Percentiles rank a stretch among this genome's conserved stretches.
phyloP scores from a whole-genome alignment of 2,329 filamentous ascomycete species.

The Alternaria solani region DNA sequence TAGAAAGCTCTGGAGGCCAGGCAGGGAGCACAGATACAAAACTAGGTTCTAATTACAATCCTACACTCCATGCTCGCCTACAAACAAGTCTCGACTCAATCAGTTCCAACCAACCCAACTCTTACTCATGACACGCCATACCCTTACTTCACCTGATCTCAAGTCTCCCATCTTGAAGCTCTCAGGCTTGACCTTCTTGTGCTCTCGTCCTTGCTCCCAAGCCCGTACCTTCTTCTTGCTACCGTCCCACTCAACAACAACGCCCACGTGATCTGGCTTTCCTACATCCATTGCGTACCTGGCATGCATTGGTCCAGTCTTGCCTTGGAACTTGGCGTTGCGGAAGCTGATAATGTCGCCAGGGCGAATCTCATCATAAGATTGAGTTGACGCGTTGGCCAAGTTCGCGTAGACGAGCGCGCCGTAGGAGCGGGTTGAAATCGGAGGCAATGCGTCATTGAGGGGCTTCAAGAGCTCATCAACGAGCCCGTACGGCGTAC shows the following conservation, averaged over 20 bases:
- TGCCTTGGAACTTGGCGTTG: conserved; percentile 93
- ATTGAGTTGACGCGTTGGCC: conserved; percentile 88
- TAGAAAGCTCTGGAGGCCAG: background rate
- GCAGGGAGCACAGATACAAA: background rate
- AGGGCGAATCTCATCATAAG: conserved; percentile 89
- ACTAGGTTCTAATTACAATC: conserved; percentile 4
- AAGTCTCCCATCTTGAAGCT: conserved; percentile 94
- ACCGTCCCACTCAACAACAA: conserved; percentile 97
- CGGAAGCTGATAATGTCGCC: conserved; percentile 94
- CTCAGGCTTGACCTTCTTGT: conserved; percentile 90
- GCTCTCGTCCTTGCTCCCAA: conserved; percentile 95
- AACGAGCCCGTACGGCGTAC: conserved; percentile 79
- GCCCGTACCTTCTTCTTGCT: conserved; percentile 96
- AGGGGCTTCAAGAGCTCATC: conserved; percentile 79
- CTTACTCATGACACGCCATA: conserved; percentile 94
- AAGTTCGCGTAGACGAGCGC: conserved; percentile 94
- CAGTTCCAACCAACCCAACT: conserved; percentile 85
- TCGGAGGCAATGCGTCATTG: conserved; percentile 76
- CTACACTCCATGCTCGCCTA: background rate
- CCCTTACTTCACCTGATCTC: conserved; percentile 91
- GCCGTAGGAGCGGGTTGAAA: conserved; percentile 90
- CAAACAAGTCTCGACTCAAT: background rate
- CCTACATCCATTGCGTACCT: conserved; percentile 92
- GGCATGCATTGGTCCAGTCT: conserved; percentile 92
- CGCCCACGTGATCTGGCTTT: conserved; percentile 84